Evolutionary conservation across 2,329 filamentous ascomycete genomes (phyloP), one percentile per base, ranked within the genome.

Genomic region (Endothia cerciana): DNA sequence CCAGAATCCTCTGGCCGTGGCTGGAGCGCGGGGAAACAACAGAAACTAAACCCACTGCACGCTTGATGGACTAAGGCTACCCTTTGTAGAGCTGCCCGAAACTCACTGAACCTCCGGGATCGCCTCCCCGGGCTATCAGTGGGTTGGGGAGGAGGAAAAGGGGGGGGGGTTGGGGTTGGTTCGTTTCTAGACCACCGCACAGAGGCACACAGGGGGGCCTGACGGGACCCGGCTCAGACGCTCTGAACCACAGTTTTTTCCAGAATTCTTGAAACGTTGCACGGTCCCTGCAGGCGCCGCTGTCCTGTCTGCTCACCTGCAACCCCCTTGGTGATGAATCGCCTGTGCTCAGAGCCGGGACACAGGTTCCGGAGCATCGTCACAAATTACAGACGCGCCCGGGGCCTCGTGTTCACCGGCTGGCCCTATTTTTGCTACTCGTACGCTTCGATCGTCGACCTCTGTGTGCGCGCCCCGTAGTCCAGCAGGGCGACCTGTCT

Each of bases 31-130:
- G 62, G 63, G 47, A 49, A 51, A 22, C 30, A 38, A 30, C 51
- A 36, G 30, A 55, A 55, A 33, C 51, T 28, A 43, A n/a, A 43
- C 41, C 41, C 41, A 43, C 13, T n/a, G 41, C 41, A 19, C 41
- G 13, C 41, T 43, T 15, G 15, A 17, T 40, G 33, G 30, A 17
- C 56, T 41, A 57, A 59, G 62, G 62, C 63, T 67, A 55, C 65
- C 65, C 60, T n/a, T n/a, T n/a, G n/a, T n/a, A 57, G 63, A 65
- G 62, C 63, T 67, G 59, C 65, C 65, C 60, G 49, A 67, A 56
- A 65, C 62, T 47, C 56, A 49, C 43, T 56, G 51, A 38, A 43
- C 33, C 55, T 62, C 40, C 40, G 41, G 55, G 51, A 53, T 60
- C 41, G 36, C 49, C 28, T 45, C 45, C 40, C 28, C 13, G 59